phyloP scores from a whole-genome alignment of 2,329 filamentous ascomycete genomes.

The Verticillium isaacii region DNA sequence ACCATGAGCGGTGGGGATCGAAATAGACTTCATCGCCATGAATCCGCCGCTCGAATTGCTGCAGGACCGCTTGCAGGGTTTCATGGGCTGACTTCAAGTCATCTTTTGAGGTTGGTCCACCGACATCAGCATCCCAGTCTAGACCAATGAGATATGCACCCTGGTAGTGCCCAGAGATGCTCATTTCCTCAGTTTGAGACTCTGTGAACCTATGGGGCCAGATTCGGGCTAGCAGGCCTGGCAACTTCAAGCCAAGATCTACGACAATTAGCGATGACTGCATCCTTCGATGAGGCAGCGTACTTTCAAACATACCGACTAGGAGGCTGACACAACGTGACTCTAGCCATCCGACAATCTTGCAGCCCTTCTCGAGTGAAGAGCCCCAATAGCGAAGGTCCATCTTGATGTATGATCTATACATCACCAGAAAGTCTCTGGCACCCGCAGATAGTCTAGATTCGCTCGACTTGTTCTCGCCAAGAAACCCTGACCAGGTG shows the following conservation, averaged over 20 bases:
- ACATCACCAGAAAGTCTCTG: slow-evolving; percentile 43
- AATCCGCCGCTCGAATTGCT: slow-evolving; percentile 44
- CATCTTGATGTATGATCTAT: slow-evolving; percentile 54
- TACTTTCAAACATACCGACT: slow-evolving; percentile 41
- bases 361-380: slow-evolving; percentile 47
- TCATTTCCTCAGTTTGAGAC: slow-evolving; percentile 12
- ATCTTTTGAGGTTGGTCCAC: slow-evolving; percentile 22
- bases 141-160: slow-evolving; percentile 60
- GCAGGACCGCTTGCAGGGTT: slow-evolving; percentile 37
- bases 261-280: slow-evolving; percentile 1
- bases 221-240: slow-evolving; percentile 48
- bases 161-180: slow-evolving; percentile 42
- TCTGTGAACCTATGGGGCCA: slow-evolving; percentile 59
- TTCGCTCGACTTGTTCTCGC: not conserved
- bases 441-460: slow-evolving; percentile 20
- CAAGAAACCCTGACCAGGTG: slow-evolving; percentile 40
- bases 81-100: slow-evolving; percentile 31
- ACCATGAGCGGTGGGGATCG: slow-evolving; percentile 43
- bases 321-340: slow-evolving; percentile 54
- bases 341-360: slow-evolving; percentile 60
- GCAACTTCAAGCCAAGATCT: slow-evolving; percentile 52
- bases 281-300: not conserved
- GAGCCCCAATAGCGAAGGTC: slow-evolving; percentile 63
- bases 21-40: slow-evolving; percentile 41
- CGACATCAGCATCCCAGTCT: slow-evolving; percentile 23